Conservation (phyloP, 441 rosid species). For the Mallotus repandus region DNA sequence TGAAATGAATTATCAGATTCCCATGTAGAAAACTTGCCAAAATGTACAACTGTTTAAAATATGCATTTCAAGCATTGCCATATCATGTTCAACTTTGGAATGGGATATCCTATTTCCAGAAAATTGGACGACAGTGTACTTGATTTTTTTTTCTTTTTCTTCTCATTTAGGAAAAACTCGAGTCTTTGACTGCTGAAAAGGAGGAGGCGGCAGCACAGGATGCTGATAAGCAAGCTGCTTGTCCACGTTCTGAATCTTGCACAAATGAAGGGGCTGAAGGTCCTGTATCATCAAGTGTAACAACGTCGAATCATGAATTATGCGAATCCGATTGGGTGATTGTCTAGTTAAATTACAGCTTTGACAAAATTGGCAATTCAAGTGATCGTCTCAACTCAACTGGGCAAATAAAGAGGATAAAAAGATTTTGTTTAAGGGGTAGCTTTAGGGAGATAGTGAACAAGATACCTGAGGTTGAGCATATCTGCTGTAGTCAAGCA, state of each 20-base stretch:
- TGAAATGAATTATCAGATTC: too few species aligned
- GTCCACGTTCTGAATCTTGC: background rate
- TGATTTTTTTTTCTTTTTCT: background rate
- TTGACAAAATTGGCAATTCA: background rate
- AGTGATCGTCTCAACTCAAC: too few species aligned
- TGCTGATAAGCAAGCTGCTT: background rate
- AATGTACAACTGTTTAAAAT: too few species aligned
- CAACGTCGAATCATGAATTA: conserved; percentile 7
- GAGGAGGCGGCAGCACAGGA: background rate
- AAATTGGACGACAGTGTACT: background rate
- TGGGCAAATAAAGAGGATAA: background rate
- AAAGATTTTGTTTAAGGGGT: background rate
- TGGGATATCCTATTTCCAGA: background rate
- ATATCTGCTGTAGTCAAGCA: background rate
- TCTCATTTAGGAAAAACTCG: conserved; percentile 15
- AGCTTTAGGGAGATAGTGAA: background rate
- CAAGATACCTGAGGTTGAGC: background rate
- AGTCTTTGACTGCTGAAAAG: background rate
- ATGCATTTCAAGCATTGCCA: too few species aligned
- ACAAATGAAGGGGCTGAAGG: conserved; percentile 2
- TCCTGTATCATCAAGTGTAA: background rate
- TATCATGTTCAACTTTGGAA: too few species aligned
- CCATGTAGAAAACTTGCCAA: too few species aligned
- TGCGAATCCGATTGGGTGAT: conserved; percentile 36
- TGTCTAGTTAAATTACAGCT: conserved; percentile 12